phyloP scores from a whole-genome alignment of 164 flowering plant species.

The Dillenia suffruticosa region DNA sequence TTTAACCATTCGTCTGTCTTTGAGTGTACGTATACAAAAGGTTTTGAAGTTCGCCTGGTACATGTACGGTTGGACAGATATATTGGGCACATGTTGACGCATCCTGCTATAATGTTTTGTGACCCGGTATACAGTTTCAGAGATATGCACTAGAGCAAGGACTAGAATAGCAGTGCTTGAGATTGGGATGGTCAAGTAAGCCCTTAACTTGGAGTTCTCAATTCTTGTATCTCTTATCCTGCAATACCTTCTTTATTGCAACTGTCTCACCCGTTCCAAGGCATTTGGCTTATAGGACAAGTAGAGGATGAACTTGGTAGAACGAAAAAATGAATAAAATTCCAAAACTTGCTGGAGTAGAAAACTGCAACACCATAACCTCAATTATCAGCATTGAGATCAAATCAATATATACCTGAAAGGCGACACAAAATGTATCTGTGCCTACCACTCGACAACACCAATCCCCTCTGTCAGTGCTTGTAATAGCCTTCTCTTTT shows the following conservation, averaged over 20 bases:
- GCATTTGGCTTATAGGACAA: slow-evolving; percentile 71
- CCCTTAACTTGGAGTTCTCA: slow-evolving; percentile 94
- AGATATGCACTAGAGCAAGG: slow-evolving; percentile 81
- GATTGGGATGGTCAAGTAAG: slow-evolving; percentile 79
- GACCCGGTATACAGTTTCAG: slow-evolving; percentile 85
- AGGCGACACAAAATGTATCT: no score
- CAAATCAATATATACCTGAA: neutral
- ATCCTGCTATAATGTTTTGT: slow-evolving; percentile 65
- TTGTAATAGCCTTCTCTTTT: no score
- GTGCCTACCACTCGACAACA: no score
- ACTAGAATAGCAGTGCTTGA: slow-evolving; percentile 81
- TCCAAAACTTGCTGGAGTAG: neutral
- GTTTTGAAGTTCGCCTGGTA: slow-evolving; percentile 83
- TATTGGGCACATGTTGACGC: slow-evolving; percentile 73
- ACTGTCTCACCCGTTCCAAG: slow-evolving; percentile 85
- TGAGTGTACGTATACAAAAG: slow-evolving; percentile 65
- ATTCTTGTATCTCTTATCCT: slow-evolving; percentile 97
- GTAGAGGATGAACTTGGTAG: neutral
- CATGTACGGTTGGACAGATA: slow-evolving; percentile 73
- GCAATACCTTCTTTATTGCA: slow-evolving; percentile 97
- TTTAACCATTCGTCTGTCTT: slow-evolving; percentile 13
- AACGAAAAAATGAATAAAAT: neutral
- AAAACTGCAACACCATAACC: neutral
- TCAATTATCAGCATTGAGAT: slow-evolving; percentile 58
- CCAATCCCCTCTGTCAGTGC: no score